Conservation (phyloP, 148 eudicot genomes). For the Fallopia convolvulus region DNA sequence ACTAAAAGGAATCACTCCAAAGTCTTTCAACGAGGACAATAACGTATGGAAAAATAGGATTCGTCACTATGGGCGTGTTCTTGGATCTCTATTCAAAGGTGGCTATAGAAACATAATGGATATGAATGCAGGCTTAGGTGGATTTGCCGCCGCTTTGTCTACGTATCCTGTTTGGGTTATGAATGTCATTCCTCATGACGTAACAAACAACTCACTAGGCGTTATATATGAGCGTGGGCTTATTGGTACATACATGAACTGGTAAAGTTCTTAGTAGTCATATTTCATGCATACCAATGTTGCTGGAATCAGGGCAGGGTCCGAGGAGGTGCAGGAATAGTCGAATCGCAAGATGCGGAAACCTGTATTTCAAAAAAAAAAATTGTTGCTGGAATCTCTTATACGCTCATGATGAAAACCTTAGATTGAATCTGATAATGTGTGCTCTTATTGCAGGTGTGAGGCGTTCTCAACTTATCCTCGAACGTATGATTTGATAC, state of each 20-base stretch:
- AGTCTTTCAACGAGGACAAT: constrained; percentile 41
- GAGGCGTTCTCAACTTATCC: constrained; percentile 60
- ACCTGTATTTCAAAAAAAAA: too few relatives aligned
- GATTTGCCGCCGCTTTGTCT: constrained; percentile 61
- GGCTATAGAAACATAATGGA: constrained; percentile 58
- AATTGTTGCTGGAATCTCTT: too few relatives aligned
- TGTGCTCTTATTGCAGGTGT: constrained; percentile 29
- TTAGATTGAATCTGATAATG: neutral
- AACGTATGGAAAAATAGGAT: constrained; percentile 49
- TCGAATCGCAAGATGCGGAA: too few relatives aligned
- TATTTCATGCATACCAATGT: too few relatives aligned
- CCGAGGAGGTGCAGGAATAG: too few relatives aligned
- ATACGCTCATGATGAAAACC: neutral
- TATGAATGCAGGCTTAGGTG: constrained; percentile 71
- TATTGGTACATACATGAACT: constrained; percentile 62
- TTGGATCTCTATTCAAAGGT: constrained; percentile 28
- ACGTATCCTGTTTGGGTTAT: constrained; percentile 66
- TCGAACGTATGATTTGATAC: constrained; percentile 47
- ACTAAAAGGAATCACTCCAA: constrained; percentile 22
- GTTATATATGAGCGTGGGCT: constrained; percentile 70
- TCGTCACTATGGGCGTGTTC: constrained; percentile 34
- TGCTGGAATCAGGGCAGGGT: too few relatives aligned
- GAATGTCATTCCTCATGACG: constrained; percentile 54
- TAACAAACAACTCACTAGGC: constrained; percentile 39
- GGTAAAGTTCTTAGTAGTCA: constrained; percentile 25